These are phyloP conservation scores for Pseudogymnoascus pannorum DNA, from an alignment of 2,329 filamentous ascomycete species.

Conservation along the genomic window DNA sequence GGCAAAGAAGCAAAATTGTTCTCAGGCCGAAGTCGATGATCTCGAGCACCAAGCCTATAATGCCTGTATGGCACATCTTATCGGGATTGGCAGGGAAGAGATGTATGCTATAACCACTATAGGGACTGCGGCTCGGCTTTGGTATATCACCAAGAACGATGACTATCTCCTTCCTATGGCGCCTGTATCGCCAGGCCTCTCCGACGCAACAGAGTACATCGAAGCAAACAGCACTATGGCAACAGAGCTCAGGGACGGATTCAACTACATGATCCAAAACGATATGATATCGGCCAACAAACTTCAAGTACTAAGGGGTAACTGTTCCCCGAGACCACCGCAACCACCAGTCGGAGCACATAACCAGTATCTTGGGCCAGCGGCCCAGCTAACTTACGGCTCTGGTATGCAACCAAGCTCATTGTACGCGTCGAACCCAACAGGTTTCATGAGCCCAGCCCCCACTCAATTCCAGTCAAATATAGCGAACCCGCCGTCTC, in stretches of 20 bases:
- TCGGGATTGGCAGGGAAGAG: constrained; percentile 36
- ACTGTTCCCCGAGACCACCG: not conserved
- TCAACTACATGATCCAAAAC: not conserved
- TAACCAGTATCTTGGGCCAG: too few species aligned
- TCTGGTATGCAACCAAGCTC: too few species aligned
- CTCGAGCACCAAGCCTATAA: too few species aligned
- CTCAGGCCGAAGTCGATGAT: too few species aligned
- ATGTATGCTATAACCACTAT: constrained; percentile 17
- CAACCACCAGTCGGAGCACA: not conserved
- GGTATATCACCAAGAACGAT: constrained; percentile 17
- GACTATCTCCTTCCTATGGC: not conserved
- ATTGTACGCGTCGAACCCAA: too few species aligned
- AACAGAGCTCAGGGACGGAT: not conserved
- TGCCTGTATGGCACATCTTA: too few species aligned
- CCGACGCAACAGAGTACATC: not conserved
- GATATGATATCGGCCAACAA: not conserved
- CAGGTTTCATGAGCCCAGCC: too few species aligned
- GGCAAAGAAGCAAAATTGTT: too few species aligned
- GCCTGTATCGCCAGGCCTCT: not conserved
- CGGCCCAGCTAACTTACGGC: too few species aligned
- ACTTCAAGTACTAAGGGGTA: not conserved
- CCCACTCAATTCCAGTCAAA: too few species aligned
- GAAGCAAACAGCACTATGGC: not conserved
- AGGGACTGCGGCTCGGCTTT: constrained; percentile 39
- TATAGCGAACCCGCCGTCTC: too few species aligned